These are phyloP conservation scores for Alopecurus myosuroides DNA, from an alignment of 176 grass and related monocot genomes.

Conservation along the genomic window DNA sequence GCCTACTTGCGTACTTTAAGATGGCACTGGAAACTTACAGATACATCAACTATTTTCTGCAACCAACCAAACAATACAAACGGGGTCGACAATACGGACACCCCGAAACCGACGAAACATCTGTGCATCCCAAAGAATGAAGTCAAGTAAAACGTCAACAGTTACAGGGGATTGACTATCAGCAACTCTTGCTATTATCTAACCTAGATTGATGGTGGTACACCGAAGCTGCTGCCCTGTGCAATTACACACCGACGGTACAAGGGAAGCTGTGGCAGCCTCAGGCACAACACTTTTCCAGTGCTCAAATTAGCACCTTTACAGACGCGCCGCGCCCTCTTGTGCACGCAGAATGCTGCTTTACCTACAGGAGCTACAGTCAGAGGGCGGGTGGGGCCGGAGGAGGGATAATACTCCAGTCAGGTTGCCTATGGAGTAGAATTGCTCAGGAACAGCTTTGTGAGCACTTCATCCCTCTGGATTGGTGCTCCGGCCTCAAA, in stretches of 20 bases:
- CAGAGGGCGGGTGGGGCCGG: constrained; percentile 1
- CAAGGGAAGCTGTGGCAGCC: not conserved
- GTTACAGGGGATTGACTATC: constrained; percentile 13
- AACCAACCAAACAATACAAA: not conserved
- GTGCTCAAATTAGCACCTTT: constrained; percentile 39
- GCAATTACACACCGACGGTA: constrained; percentile 13
- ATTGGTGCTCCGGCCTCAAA: constrained; percentile 63
- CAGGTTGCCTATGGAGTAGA: constrained; percentile 22
- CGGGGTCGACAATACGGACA: not conserved
- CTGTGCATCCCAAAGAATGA: constrained; percentile 16
- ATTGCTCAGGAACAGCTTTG: constrained; percentile 48
- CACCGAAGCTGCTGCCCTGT: constrained; percentile 9
- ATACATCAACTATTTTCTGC: not conserved
- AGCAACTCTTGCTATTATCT: constrained; percentile 23
- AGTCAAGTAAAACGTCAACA: not conserved
- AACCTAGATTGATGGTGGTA: constrained; percentile 25
- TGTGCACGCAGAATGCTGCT: constrained; percentile 14
- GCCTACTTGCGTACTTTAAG: not conserved
- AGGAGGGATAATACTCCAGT: constrained; percentile 10
- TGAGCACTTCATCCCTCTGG: constrained; percentile 58
- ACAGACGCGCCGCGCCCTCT: not conserved
- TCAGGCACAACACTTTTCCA: constrained; percentile 8
- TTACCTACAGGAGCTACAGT: constrained; percentile 24
- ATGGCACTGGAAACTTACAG: not conserved
- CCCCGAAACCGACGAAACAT: not conserved